Conservation (phyloP, 1,284 basidiomycete genomes). For the Papiliotrema terrestris region DNA sequence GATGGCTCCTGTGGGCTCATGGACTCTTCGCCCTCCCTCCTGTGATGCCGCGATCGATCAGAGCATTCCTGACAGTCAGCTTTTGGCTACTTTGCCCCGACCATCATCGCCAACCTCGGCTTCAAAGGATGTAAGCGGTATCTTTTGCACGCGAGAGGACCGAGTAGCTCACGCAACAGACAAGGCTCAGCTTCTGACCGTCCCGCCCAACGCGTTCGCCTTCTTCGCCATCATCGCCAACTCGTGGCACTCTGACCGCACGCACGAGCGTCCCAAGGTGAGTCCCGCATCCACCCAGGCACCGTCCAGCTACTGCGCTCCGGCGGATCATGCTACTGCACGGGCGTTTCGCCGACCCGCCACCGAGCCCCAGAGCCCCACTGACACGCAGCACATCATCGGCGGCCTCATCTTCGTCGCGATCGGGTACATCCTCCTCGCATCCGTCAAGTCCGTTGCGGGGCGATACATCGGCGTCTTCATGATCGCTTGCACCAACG, state of each 20-base stretch:
- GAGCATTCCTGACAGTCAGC: constrained; percentile 11
- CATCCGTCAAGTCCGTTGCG: constrained; percentile 18
- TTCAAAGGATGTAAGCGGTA: constrained; percentile 44
- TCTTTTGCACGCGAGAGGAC: not conserved
- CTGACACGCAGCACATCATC: constrained; percentile 19
- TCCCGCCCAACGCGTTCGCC: constrained; percentile 20
- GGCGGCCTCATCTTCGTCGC: constrained; percentile 22
- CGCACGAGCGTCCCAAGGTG: constrained; percentile 52
- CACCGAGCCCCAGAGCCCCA: not conserved
- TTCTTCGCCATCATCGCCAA: constrained; percentile 10
- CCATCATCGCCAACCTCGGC: constrained; percentile 62
- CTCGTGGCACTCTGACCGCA: constrained; percentile 12
- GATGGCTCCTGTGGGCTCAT: no score
- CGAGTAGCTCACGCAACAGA: constrained; percentile 20
- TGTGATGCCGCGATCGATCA: no score
- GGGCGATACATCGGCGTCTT: constrained; percentile 31
- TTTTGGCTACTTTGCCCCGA: constrained; percentile 62
- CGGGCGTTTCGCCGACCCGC: not conserved
- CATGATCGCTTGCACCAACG: constrained; percentile 35
- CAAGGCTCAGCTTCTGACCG: constrained; percentile 9
- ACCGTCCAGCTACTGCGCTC: no score
- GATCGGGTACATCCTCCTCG: constrained; percentile 33
- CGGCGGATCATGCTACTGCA: no score
- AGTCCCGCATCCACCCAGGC: no score
- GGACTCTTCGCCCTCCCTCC: no score